phyloP scores from a whole-genome alignment of 2,329 filamentous ascomycete species.

The Monosporascus ibericus region DNA sequence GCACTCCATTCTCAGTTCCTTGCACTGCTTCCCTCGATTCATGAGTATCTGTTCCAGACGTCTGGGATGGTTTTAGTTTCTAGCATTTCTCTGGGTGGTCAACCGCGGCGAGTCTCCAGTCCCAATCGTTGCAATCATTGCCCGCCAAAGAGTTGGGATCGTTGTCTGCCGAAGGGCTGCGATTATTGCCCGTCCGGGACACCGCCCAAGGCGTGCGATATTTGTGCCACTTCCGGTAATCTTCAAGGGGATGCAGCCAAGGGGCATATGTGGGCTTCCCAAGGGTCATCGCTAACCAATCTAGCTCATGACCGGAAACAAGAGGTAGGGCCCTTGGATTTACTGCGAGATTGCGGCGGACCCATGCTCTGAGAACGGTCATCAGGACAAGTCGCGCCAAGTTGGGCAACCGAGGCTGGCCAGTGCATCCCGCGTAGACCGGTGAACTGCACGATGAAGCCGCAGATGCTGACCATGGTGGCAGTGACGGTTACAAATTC shows the following conservation, averaged over 20 bases:
- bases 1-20: too few relatives aligned
- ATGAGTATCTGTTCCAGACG: too few relatives aligned
- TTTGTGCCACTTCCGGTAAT: not conserved
- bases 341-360: slow-evolving; percentile 16
- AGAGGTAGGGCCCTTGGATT: slow-evolving; percentile 4
- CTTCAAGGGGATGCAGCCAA: not conserved
- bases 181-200: too few relatives aligned
- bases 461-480: slow-evolving; percentile 11
- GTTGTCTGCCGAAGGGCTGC: too few relatives aligned
- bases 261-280: slow-evolving; percentile 2
- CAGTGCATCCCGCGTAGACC: slow-evolving; percentile 22
- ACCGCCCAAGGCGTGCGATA: not conserved
- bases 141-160: too few relatives aligned
- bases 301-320: slow-evolving; percentile 15
- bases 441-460: slow-evolving; percentile 24
- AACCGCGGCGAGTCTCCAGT: not conserved
- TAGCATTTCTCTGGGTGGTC: not conserved
- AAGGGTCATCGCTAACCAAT: slow-evolving; percentile 20
- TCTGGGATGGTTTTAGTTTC: not conserved
- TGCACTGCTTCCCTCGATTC: too few relatives aligned
- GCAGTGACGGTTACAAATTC: slow-evolving; percentile 7
- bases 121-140: not conserved
- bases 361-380: slow-evolving; percentile 16
- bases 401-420: slow-evolving; percentile 19
- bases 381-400: slow-evolving; percentile 19